Conservation (phyloP, 169 alveolate genomes). For the Perkinsus chesapeaki region DNA sequence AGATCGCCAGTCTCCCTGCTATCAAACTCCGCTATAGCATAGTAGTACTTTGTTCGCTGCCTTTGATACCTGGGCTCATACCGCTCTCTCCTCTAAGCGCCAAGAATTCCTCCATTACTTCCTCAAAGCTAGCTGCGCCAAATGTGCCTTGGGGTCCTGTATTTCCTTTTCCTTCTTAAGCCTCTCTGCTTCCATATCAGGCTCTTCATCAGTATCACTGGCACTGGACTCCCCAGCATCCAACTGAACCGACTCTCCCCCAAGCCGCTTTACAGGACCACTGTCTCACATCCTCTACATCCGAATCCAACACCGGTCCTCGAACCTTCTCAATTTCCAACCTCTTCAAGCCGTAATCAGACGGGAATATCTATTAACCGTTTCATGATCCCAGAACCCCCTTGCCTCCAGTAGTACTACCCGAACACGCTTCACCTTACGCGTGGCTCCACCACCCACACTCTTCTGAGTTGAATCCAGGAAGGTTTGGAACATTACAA, state of each 20-base stretch:
- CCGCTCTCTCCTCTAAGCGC: conserved; percentile 12
- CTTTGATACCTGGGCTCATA: conserved; percentile 33
- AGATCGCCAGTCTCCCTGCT: conserved; percentile 41
- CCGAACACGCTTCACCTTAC: conserved; percentile 9
- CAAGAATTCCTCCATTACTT: too few species aligned
- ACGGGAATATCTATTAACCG: conserved; percentile 57
- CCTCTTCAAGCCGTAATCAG: conserved; percentile 65
- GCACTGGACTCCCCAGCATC: neutral
- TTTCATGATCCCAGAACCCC: neutral
- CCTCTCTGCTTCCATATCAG: neutral
- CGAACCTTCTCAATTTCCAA: conserved; percentile 60
- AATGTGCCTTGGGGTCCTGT: neutral
- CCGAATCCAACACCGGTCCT: conserved; percentile 52
- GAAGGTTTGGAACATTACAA: conserved; percentile 53
- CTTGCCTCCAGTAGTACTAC: conserved; percentile 9
- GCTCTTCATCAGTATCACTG: neutral
- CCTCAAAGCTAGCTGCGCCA: neutral
- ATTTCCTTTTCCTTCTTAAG: conserved; percentile 1
- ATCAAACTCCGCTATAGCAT: conserved; percentile 69
- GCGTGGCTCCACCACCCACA: conserved; percentile 44
- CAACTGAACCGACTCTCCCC: neutral
- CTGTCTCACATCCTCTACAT: neutral
- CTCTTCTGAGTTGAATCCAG: conserved; percentile 12
- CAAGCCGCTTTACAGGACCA: neutral
- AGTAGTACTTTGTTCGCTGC: conserved; percentile 58